Evolutionary conservation across 768 basidiomycete genomes (phyloP).

Genomic region (Tylopilus sp.): DNA sequence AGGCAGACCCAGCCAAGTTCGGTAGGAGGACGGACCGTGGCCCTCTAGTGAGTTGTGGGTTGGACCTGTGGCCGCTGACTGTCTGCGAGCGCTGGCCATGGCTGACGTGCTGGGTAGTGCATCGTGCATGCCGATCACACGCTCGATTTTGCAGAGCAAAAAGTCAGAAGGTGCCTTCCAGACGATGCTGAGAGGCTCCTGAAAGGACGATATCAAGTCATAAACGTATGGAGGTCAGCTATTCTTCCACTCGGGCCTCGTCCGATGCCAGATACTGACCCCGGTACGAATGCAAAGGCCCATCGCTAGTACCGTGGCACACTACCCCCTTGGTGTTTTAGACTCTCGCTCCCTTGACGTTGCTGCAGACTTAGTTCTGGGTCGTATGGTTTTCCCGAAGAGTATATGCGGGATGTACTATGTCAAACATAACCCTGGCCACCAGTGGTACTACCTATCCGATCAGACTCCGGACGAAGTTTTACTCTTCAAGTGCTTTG

Average conservation of each 20-base stretch:
- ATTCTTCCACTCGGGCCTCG: too few species aligned
- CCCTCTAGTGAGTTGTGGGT: too few species aligned
- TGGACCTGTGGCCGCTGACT: too few species aligned
- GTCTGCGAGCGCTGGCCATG: too few species aligned
- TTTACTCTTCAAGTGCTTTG: too few species aligned
- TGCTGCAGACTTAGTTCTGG: conserved; percentile 4
- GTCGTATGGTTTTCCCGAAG: conserved; percentile 32
- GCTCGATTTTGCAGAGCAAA: neutral
- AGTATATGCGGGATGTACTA: conserved; percentile 21
- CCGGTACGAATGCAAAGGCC: neutral
- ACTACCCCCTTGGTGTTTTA: neutral
- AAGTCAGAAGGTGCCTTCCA: conserved; percentile 24
- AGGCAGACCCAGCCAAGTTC: too few species aligned
- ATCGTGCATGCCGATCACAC: neutral
- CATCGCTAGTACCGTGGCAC: neutral
- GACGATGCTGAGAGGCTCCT: conserved; percentile 42
- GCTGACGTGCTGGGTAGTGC: too few species aligned
- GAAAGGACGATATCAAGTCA: conserved; percentile 37
- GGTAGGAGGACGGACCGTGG: too few species aligned
- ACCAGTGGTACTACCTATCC: too few species aligned
- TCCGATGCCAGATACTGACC: neutral
- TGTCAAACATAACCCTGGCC: conserved; percentile 34
- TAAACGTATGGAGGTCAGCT: conserved; percentile 40
- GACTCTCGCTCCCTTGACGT: neutral
- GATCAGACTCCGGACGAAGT: too few species aligned